Base-by-base conservation (phyloP, 1,284 basidiomycete genomes). In the Cutaneotrichosporon sp. region DNA sequence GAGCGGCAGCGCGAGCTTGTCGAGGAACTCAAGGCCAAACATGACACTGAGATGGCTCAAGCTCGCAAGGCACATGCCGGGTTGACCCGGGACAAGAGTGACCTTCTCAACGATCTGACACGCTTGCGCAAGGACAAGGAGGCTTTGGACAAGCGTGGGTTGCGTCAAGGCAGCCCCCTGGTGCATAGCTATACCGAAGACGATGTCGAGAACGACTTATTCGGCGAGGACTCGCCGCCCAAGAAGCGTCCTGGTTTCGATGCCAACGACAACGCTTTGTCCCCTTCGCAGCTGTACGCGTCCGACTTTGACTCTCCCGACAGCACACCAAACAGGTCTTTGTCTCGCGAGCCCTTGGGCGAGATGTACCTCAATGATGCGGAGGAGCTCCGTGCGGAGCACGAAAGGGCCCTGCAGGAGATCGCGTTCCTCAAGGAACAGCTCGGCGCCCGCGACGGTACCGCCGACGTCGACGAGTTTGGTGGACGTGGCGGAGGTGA, bases 1-100 rank as follows among this genome's bases (percentile, higher is more conserved):
- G 92, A 97, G 60, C 83, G 85, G 17, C 80, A 89, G 50, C 79
- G 83, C 50, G 78, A 77, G 45, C 74, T 81, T 8, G 74, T 84
- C 26, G 84, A 87, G 51, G 87, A 90, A 46, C 79, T 92, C 70
- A 90, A 88, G 71, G 81, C 83, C 49, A 90, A 91, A 71, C 91
- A 97, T 68, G 94, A 81, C 61, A 91, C 90, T 4, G 90, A 96
- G 59, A 83, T 94, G 54, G 93, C 93, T 2, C 85, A 88, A 54
- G 86, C 89, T 60, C 83, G 92, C 54, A 89, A 90, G 73, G 83
- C 88, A 52, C 84, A 86, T 0, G 94, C 93, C 0, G 86, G 88
- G 22, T 79, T 97, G 31, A 84, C 87, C 62, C 83, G 94, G 54
- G 93, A 98, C 70, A 92, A 93, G 74, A 86, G 84, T 35, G 94